Evolutionary conservation across 345 rosid genomes (phyloP), one percentile per base, ranked within the genome.

Genomic region (Laguncularia racemosa): DNA sequence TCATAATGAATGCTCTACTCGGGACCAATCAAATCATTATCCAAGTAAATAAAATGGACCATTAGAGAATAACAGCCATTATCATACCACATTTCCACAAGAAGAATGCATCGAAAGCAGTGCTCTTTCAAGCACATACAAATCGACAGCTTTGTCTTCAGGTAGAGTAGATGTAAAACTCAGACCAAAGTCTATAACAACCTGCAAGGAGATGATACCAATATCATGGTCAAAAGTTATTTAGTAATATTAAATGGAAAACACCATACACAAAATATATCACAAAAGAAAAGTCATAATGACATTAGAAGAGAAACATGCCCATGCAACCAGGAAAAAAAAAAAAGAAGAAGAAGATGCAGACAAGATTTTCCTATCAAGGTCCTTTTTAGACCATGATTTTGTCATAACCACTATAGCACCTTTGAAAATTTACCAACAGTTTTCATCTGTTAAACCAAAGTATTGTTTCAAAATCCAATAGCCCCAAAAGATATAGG

Each of bases 61-160:
- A 51, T 19, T 19, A 10, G 6, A 40, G 15, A 20, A 14, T 20
- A 63, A 43, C n/a, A 40, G 12, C 20, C 51, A 48, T 16, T 21
- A 14, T 44, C 78, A 75, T 80, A 95, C 97, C 96, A 95, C 99
- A 71, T 95, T 81, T 64, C 97, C 96, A 47, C 99, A 95, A 12
- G 91, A 81, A 46, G 97, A 95, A 73, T 90, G 99, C 97, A 90
- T 81, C 0, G 95, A 85, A 58, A 95, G 77, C 64, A 90, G 77
- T 5, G 96, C 97, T 77, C 99, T 76, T 73, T 95, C 97, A 13
- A 95, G 96, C 9, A 90, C 97, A 67, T 95, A 95, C 53, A 95
- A 71, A 68, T 90, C 97, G 57, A 95, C 97, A 58, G 96, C 95
- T 72, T 85, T 95, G 69, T 95, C 96, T 71, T 95, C 97, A 3